Evolutionary conservation across 2,329 filamentous ascomycete species (phyloP).

Genomic region (Cucurbitaria berberidis): DNA sequence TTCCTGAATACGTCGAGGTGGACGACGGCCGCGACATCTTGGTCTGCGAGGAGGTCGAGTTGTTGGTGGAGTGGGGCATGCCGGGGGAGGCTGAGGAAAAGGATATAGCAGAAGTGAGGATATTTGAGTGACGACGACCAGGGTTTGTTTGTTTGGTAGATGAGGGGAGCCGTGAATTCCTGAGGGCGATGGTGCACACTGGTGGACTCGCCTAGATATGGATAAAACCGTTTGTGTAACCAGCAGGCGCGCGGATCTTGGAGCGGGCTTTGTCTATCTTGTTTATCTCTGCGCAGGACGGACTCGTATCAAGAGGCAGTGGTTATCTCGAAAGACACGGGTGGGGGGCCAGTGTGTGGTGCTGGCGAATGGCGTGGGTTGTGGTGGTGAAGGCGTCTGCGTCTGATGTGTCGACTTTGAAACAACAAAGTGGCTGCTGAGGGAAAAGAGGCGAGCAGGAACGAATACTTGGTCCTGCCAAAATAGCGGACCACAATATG

Average conservation of each 20-base stretch:
- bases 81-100: conserved; percentile 1
- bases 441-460: neutral
- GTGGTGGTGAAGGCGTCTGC: conserved; percentile 5
- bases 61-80: conserved; percentile 48
- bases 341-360: conserved; percentile 3
- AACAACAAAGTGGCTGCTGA: neutral
- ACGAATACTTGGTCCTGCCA: conserved; percentile 3
- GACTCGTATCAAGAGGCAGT: conserved; percentile 9
- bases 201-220: conserved; percentile 35
- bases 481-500: conserved; percentile 9
- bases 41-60: conserved; percentile 38
- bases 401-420: neutral
- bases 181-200: conserved; percentile 21
- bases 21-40: conserved; percentile 48
- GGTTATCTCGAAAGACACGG: conserved; percentile 12
- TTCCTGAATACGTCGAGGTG: conserved; percentile 40
- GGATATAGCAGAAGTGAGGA: conserved; percentile 12
- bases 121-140: conserved; percentile 15
- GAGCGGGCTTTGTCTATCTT: conserved; percentile 13
- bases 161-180: conserved; percentile 34
- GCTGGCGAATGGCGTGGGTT: conserved; percentile 2
- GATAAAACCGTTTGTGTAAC: conserved; percentile 32
- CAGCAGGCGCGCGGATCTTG: conserved; percentile 19
- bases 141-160: conserved; percentile 26
- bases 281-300: conserved; percentile 18